Evolutionary conservation across 2,329 filamentous ascomycete genomes (phyloP), one percentile per base, ranked within the genome.

Genomic region (Verticillium longisporum): DNA sequence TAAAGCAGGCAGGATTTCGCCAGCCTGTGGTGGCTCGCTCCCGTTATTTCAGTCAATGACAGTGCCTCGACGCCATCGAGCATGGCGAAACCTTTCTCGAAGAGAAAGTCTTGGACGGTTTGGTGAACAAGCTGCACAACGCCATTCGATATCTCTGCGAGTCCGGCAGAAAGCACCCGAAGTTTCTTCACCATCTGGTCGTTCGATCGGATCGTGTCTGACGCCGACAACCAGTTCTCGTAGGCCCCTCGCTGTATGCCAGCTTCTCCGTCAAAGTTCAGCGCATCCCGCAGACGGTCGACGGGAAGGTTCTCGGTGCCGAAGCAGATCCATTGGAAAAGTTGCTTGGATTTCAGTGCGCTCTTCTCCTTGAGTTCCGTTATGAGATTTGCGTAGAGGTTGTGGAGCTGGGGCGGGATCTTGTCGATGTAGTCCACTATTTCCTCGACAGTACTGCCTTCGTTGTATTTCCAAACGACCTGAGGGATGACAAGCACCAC

Each of bases 301-400:
- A 53, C 45, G 45, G 45, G 60, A 11, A 74, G 60, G 0, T 72
- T 69, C 34, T 61, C 57, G 0, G 13, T 60, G 3, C 71, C 67
- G 63, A 71, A 74, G 55, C 69, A 73, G 32, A 74, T 65, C 73
- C 71, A 75, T 62, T 72, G 66, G 0, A 74, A 64, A 1, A 75
- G 66, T 33, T 64, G 71, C 4, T 66, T 7, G 2, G 71, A 69
- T 1, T 21, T 21, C 10, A 61, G 6, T 5, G 37, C 56, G 68
- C 2, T 10, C 38, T 9, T 55, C 11, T 6, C n/a, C 13, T 53
- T 53, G 45, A 53, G 45, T 53, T 53, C 45, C 45, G 18, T 21
- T 11, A 70, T 38, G 6, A 73, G 64, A 1, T 67, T 61, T 1
- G 14, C 34, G 36, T 74, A 75, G 10, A 75, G 57, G 0, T 58